Percentiles rank a stretch among this genome's conserved stretches.
Evolutionary conservation across 176 grass and related monocot genomes (phyloP).

Genomic region (Chrysopogon serrulatus): DNA sequence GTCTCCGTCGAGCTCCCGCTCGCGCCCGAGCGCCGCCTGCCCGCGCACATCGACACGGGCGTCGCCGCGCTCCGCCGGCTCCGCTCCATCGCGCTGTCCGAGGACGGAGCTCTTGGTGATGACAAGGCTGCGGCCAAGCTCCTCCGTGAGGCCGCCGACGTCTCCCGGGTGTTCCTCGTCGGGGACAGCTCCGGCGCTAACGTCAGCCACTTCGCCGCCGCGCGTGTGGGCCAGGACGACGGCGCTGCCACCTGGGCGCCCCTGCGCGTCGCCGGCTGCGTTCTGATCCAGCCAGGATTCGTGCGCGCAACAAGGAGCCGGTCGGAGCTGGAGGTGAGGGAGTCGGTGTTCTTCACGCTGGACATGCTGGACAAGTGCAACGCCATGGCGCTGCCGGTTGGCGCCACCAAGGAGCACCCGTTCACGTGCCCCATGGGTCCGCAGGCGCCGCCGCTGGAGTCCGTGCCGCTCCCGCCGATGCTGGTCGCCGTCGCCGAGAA

Average conservation of each 20-base stretch:
- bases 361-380: slow-evolving; percentile 86
- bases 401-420: slow-evolving; percentile 75
- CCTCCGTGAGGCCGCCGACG: slow-evolving; percentile 34
- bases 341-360: slow-evolving; percentile 72
- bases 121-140: slow-evolving; percentile 23
- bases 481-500: too few species aligned
- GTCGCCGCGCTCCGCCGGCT: slow-evolving; percentile 49
- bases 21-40: slow-evolving; percentile 64
- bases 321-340: slow-evolving; percentile 48
- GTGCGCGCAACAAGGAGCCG: slow-evolving; percentile 54
- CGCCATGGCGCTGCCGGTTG: slow-evolving; percentile 47
- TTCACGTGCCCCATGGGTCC: slow-evolving; percentile 82
- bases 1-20: slow-evolving; percentile 67
- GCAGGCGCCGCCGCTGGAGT: too few species aligned
- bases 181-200: slow-evolving; percentile 89
- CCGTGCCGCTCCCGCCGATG: too few species aligned
- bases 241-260: slow-evolving; percentile 24
- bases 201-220: slow-evolving; percentile 45
- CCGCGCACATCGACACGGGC: slow-evolving; percentile 42
- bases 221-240: slow-evolving; percentile 31
- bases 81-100: slow-evolving; percentile 30
- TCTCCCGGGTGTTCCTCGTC: slow-evolving; percentile 69
- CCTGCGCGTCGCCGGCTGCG: slow-evolving; percentile 45
- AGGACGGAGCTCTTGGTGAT: background rate
- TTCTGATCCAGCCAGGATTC: slow-evolving; percentile 70